Evolutionary conservation across 768 basidiomycete genomes (phyloP).

Genomic region (Phylloporus rhodoxanthus): DNA sequence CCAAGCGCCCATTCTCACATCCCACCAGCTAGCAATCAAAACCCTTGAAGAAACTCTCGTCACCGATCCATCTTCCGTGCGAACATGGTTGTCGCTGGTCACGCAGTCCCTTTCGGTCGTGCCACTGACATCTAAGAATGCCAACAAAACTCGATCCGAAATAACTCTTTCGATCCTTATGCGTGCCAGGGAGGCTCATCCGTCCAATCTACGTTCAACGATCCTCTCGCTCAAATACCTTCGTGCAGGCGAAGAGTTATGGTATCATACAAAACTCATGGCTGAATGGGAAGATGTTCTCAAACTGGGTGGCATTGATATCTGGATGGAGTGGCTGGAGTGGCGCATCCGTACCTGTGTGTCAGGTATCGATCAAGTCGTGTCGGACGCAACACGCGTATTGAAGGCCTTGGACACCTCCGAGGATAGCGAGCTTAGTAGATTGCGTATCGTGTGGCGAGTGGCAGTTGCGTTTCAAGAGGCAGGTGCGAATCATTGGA

Average conservation of each 20-base stretch:
- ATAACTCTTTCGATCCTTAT: conserved; percentile 61
- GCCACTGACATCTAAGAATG: conserved; percentile 62
- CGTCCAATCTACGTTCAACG: conserved; percentile 44
- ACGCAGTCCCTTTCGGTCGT: conserved; percentile 57
- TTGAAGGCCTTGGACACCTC: conserved; percentile 37
- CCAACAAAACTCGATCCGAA: conserved; percentile 61
- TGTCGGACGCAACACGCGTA: conserved; percentile 47
- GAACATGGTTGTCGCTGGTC: conserved; percentile 60
- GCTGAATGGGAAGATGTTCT: conserved; percentile 70
- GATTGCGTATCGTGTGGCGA: conserved; percentile 67
- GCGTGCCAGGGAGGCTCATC: conserved; percentile 56
- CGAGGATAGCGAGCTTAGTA: conserved; percentile 45
- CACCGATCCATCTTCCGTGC: conserved; percentile 45
- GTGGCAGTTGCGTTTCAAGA: conserved; percentile 53
- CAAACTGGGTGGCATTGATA: conserved; percentile 43
- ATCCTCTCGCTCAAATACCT: conserved; percentile 58
- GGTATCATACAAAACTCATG: conserved; percentile 49
- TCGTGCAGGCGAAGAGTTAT: conserved; percentile 66
- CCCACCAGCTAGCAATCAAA: conserved; percentile 57
- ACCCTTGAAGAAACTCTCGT: conserved; percentile 50
- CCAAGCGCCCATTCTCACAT: conserved; percentile 33
- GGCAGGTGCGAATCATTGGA: conserved; percentile 49
- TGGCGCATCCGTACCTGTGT: conserved; percentile 54
- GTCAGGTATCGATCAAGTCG: conserved; percentile 46
- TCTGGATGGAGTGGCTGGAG: conserved; percentile 79